Conservation (phyloP, 2,329 filamentous ascomycete species). For the Huntiella omanensis region DNA sequence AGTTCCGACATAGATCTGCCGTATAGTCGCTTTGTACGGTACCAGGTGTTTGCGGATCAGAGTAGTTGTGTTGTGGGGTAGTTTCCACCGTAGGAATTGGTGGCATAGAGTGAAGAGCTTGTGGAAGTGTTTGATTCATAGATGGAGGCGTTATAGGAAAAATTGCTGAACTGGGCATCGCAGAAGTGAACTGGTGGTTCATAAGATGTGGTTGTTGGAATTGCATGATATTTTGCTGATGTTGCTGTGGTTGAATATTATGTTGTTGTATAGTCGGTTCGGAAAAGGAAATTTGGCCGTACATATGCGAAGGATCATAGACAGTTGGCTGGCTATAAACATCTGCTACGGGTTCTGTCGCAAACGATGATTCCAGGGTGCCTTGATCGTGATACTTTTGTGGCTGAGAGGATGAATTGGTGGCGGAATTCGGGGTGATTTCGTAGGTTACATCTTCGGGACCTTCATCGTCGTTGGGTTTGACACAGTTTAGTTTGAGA, state of each 20-base stretch:
- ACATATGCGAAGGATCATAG: conserved; percentile 18
- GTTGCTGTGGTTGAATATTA: conserved; percentile 17
- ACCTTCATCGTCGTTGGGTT: conserved; percentile 55
- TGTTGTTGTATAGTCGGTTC: conserved; percentile 24
- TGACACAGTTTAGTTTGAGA: conserved; percentile 81
- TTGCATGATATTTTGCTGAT: neutral
- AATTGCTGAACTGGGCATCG: conserved; percentile 2
- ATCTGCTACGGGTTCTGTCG: conserved; percentile 6
- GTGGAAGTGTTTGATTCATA: conserved; percentile 1
- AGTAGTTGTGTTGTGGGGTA: conserved; percentile 3
- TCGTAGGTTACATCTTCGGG: conserved; percentile 17
- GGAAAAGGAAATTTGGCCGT: conserved; percentile 33
- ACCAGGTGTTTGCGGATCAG: conserved; percentile 20
- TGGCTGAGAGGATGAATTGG: neutral
- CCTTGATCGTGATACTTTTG: conserved; percentile 1
- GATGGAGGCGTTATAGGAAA: conserved; percentile 9
- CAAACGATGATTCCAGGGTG: conserved; percentile 5
- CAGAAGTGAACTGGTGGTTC: neutral
- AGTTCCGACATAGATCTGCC: conserved; percentile 56
- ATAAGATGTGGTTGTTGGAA: conserved; percentile 1
- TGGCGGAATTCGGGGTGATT: conserved; percentile 1
- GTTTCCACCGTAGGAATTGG: conserved; percentile 2
- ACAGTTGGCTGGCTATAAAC: conserved; percentile 18
- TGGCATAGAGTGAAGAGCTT: neutral
- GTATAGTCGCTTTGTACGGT: conserved; percentile 48